These are phyloP conservation scores for Penicillium italicum DNA, from an alignment of 2,329 filamentous ascomycete genomes.

Conservation along the genomic window DNA sequence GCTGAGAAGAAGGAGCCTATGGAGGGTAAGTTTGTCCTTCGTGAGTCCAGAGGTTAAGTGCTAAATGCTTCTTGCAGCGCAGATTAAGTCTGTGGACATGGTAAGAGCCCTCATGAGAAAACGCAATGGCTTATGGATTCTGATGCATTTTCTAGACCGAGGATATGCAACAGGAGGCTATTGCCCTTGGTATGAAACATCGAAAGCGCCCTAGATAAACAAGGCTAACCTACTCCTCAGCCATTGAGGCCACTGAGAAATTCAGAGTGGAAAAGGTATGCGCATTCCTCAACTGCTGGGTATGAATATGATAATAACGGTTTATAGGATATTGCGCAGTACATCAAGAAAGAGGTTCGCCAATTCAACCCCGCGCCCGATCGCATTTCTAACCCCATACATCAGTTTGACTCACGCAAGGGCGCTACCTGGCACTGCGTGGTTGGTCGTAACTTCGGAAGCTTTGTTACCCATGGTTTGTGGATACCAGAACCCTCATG, in stretches of 20 bases:
- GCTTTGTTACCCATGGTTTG: conserved; percentile 94
- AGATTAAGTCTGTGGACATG: conserved; percentile 99
- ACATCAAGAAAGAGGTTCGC: conserved; percentile 86
- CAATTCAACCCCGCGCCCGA: conserved; percentile 6
- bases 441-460: conserved; percentile 96
- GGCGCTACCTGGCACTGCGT: conserved; percentile 99
- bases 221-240: conserved; percentile 43
- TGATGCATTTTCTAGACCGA: conserved; percentile 64
- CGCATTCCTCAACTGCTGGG: neutral
- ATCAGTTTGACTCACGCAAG: conserved; percentile 91
- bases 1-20: conserved; percentile 66
- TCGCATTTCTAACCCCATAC: conserved; percentile 17
- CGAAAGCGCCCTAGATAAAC: neutral
- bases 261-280: conserved; percentile 68
- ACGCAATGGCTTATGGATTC: conserved; percentile 1
- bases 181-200: conserved; percentile 78
- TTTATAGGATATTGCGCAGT: conserved; percentile 84
- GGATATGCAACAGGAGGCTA: conserved; percentile 92
- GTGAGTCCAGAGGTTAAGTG: neutral
- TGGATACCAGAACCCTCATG: neutral
- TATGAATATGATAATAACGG: conserved; percentile 12
- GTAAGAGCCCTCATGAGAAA: conserved; percentile 51
- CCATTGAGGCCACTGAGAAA: conserved; percentile 68
- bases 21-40: conserved; percentile 56
- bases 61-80: conserved; percentile 56